Base-by-base conservation (phyloP, 169 alveolate genomes). In the Fabrea salina region DNA sequence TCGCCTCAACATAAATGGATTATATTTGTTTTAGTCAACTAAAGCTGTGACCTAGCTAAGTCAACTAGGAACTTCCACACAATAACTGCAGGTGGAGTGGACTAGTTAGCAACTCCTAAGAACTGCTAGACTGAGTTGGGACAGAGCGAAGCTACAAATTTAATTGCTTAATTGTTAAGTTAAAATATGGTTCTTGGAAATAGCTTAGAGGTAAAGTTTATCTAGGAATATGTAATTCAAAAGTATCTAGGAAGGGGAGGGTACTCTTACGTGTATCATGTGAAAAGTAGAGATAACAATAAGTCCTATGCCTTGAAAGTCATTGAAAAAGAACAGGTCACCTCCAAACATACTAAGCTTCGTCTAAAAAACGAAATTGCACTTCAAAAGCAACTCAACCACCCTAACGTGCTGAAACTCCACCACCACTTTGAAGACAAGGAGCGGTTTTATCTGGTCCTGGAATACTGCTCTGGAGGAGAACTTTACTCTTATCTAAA, bases 391-490 rank as follows among this genome's bases (percentile, higher is more conserved):
- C n/a, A 71, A 41, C 22, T 85, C 32, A 59, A 72, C 11, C 89
- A 88, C 67, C 87, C 89, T 16, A 88, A 88, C 67, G 84, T 92
- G 57, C 87, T 89, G 8, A 71, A 84, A 53, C 61, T 89, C 50
- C 70, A 80, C 66, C 89, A 90, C 30, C 74, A 68, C 35, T 93
- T 90, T 57, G 91, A 93, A 76, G 37, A 57, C 27, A 84, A 64
- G 49, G 78, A 74, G 51, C 33, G 82, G 59, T 32, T 33, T 35
- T 61, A 61, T 37, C 74, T 61, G 1, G 16, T 61, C 11, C 49
- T 61, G 16, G 74, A 61, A 61, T 61, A 61, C 39, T 33, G 50
- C 32, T 13, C 51, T 33, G 74, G 74, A 1, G 43, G 22, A n/a
- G 74, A 61, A 11, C 50, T 61, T 11, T n/a, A 30, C 16, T 8